Evolutionary conservation across 1,284 basidiomycete species (phyloP).

Genomic region (Naganishia sp.): DNA sequence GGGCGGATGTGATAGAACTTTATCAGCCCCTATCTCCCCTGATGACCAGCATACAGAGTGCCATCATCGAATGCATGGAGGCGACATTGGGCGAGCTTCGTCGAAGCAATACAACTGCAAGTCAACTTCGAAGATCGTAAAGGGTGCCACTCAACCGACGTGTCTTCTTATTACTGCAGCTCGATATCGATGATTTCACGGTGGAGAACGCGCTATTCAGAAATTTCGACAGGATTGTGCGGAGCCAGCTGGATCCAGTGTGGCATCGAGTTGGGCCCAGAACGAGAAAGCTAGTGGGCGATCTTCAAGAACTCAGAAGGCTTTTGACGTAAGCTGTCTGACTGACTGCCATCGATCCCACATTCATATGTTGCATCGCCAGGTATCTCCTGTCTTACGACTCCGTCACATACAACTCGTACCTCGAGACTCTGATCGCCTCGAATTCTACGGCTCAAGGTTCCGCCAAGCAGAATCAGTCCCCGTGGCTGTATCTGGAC

Average conservation of each 20-base stretch:
- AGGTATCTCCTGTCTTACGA: slow-evolving; percentile 91
- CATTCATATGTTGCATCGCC: slow-evolving; percentile 1
- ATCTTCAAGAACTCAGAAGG: slow-evolving; percentile 80
- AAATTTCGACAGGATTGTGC: slow-evolving; percentile 87
- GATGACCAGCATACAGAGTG: slow-evolving; percentile 89
- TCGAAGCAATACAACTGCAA: slow-evolving; percentile 77
- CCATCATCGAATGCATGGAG: slow-evolving; percentile 93
- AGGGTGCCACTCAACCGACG: not conserved
- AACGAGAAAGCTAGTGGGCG: slow-evolving; percentile 87
- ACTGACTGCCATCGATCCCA: not conserved
- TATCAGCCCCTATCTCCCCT: slow-evolving; percentile 80
- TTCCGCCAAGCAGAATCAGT: slow-evolving; percentile 65
- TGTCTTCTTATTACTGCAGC: slow-evolving; percentile 56
- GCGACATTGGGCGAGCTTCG: slow-evolving; percentile 87
- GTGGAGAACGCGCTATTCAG: slow-evolving; percentile 93
- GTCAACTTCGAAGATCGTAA: slow-evolving; percentile 35
- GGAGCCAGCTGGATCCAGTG: slow-evolving; percentile 84
- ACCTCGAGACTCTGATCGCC: slow-evolving; percentile 85
- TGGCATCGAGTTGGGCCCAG: slow-evolving; percentile 95
- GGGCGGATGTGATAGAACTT: slow-evolving; percentile 89
- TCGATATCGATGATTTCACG: slow-evolving; percentile 90
- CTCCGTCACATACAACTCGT: slow-evolving; percentile 84
- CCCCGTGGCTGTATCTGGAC: slow-evolving; percentile 84
- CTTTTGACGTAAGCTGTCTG: slow-evolving; percentile 68
- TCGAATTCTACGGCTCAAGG: slow-evolving; percentile 62